Conservation (phyloP, 139 green algal genomes). For the Medakamo hakoo region DNA sequence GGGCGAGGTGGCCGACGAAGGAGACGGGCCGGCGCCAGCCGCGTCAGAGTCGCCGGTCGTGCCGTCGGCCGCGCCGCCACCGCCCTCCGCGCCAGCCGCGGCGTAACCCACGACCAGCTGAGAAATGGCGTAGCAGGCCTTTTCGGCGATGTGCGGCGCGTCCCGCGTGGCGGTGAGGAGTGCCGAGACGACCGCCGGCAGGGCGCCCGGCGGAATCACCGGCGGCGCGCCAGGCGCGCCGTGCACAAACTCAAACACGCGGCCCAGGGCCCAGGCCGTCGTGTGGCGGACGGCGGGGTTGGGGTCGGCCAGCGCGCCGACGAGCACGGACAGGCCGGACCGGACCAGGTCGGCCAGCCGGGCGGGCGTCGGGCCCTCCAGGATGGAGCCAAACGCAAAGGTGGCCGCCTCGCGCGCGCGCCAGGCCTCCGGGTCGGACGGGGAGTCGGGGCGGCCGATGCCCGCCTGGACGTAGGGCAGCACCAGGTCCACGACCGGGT, state of each 20-base stretch:
- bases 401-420: conserved; percentile 81
- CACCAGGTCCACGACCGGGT: conserved; percentile 73
- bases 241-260: conserved; percentile 91
- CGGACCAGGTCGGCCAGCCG: conserved; percentile 48
- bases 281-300: conserved; percentile 76
- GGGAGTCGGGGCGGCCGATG: conserved; percentile 72
- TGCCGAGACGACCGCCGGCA: conserved; percentile 50
- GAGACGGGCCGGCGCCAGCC: not conserved
- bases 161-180: conserved; percentile 49
- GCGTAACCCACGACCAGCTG: conserved; percentile 62
- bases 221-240: conserved; percentile 17
- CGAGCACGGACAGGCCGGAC: conserved; percentile 53
- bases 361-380: conserved; percentile 67
- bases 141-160: conserved; percentile 67
- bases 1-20: conserved; percentile 28
- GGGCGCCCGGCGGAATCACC: conserved; percentile 29
- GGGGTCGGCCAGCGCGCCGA: conserved; percentile 57
- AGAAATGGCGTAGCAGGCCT: conserved; percentile 70
- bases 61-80: not conserved
- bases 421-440: conserved; percentile 63
- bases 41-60: not conserved
- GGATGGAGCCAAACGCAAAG: conserved; percentile 88
- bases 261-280: conserved; percentile 85
- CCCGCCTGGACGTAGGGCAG: conserved; percentile 58
- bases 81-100: conserved; percentile 7